Percentiles rank a stretch among this genome's conserved stretches.
Conservation (phyloP, 495 filamentous ascomycete species). For the Talaromyces thailandensis region DNA sequence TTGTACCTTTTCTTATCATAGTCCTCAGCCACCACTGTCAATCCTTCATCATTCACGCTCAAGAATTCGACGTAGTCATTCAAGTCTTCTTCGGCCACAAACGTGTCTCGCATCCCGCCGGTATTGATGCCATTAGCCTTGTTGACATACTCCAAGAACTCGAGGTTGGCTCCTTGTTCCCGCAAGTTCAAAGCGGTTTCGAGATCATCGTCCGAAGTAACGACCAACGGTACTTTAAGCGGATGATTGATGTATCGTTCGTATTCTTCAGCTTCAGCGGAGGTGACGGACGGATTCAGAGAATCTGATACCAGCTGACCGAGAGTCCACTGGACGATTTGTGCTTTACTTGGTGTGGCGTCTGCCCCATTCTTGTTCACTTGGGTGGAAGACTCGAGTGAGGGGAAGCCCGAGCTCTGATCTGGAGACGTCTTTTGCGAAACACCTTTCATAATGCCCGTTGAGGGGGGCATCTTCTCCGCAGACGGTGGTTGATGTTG, state of each 20-base stretch:
- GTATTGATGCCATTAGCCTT: conserved; percentile 21
- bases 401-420: conserved; percentile 11
- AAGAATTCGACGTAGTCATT: conserved; percentile 69
- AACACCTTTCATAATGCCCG: conserved; percentile 37
- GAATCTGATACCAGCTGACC: conserved; percentile 73
- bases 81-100: conserved; percentile 54
- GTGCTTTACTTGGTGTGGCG: conserved; percentile 45
- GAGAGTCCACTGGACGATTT: conserved; percentile 75
- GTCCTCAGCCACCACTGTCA: conserved; percentile 84
- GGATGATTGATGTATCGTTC: conserved; percentile 86
- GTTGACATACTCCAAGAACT: conserved; percentile 68
- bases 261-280: conserved; percentile 75
- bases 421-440: conserved; percentile 15
- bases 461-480: conserved; percentile 19
- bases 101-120: conserved; percentile 17
- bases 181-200: conserved; percentile 27
- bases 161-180: conserved; percentile 42
- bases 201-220: conserved; percentile 56
- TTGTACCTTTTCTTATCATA: conserved; percentile 86
- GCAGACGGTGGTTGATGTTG: conserved; percentile 23
- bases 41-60: conserved; percentile 64
- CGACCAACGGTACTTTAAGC: conserved; percentile 77
- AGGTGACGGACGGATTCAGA: conserved; percentile 67
- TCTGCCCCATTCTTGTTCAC: conserved; percentile 8
- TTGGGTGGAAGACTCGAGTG: conserved; percentile 16